These are phyloP conservation scores for Orbilia blumenaviensis DNA, from an alignment of 2,329 filamentous ascomycete genomes.

Conservation along the genomic window DNA sequence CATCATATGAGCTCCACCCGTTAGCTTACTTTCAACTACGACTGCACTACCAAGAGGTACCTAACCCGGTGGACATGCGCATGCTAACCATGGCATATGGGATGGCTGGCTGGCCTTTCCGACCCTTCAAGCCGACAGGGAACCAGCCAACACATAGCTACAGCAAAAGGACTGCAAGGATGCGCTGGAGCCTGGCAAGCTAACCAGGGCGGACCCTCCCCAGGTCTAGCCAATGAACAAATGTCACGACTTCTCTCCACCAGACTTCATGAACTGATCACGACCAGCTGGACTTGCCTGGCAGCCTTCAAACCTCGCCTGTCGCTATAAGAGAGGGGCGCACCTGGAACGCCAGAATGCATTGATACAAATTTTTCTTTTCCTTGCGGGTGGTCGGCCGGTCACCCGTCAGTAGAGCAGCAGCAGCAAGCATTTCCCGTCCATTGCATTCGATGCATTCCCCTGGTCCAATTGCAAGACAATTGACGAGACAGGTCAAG, in stretches of 20 bases:
- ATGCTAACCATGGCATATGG: no score
- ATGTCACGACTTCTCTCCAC: constrained; percentile 34
- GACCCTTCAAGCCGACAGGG: no score
- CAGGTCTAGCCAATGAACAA: constrained; percentile 19
- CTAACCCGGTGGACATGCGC: no score
- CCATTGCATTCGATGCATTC: background rate
- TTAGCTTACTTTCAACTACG: no score
- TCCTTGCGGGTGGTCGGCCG: constrained; percentile 33
- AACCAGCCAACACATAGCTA: constrained; percentile 32
- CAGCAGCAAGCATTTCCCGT: constrained; percentile 6
- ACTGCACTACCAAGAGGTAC: no score
- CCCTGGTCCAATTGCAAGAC: background rate
- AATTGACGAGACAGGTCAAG: background rate
- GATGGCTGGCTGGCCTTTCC: no score
- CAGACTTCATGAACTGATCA: no score
- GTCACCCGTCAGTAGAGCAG: constrained; percentile 24
- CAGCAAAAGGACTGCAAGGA: constrained; percentile 31
- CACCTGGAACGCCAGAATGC: constrained; percentile 15
- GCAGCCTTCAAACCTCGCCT: background rate
- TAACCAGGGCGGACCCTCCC: background rate
- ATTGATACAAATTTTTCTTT: constrained; percentile 30
- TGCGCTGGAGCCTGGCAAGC: constrained; percentile 45
- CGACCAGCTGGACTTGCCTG: constrained; percentile 8
- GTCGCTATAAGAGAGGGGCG: constrained; percentile 35
- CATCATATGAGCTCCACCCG: no score